Percentiles rank a stretch among this genome's conserved stretches.
Evolutionary conservation across 2,329 filamentous ascomycete genomes (phyloP).

Genomic region (Cercospora sojina): DNA sequence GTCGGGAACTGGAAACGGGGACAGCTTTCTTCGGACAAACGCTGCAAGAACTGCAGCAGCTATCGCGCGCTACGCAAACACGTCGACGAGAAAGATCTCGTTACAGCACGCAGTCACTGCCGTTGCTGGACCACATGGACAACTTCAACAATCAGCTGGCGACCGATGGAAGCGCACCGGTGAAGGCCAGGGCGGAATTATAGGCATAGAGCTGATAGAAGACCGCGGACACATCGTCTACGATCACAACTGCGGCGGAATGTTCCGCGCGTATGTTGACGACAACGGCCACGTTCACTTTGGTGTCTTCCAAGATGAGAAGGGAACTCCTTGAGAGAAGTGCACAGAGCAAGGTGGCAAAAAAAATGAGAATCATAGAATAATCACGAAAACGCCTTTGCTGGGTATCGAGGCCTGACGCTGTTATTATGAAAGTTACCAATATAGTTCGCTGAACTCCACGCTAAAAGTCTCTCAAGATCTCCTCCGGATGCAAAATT

Average conservation of each 20-base stretch:
- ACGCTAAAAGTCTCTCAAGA: slow-evolving; percentile 7
- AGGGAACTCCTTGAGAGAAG: background rate
- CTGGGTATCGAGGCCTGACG: slow-evolving; percentile 7
- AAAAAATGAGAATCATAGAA: background rate
- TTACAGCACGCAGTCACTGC: slow-evolving; percentile 59
- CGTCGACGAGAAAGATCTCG: slow-evolving; percentile 36
- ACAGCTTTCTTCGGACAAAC: slow-evolving; percentile 73
- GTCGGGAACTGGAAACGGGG: slow-evolving; percentile 67
- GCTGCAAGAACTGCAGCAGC: slow-evolving; percentile 72
- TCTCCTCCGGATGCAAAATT: background rate
- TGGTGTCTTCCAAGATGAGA: slow-evolving; percentile 24
- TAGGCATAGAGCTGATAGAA: slow-evolving; percentile 67
- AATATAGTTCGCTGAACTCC: slow-evolving; percentile 12
- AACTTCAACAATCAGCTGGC: slow-evolving; percentile 72
- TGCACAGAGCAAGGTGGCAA: background rate
- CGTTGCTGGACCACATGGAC: slow-evolving; percentile 68
- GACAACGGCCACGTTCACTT: slow-evolving; percentile 55
- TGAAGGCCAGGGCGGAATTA: slow-evolving; percentile 82
- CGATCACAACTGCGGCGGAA: slow-evolving; percentile 82
- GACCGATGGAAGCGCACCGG: slow-evolving; percentile 70
- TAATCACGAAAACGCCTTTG: slow-evolving; percentile 2
- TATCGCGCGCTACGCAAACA: slow-evolving; percentile 63
- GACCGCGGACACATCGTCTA: slow-evolving; percentile 60
- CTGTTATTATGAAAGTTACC: slow-evolving; percentile 4
- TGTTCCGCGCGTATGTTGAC: slow-evolving; percentile 79